These are phyloP conservation scores for Sporothrix euskadiensis DNA, from an alignment of 2,329 filamentous ascomycete species.

Conservation along the genomic window DNA sequence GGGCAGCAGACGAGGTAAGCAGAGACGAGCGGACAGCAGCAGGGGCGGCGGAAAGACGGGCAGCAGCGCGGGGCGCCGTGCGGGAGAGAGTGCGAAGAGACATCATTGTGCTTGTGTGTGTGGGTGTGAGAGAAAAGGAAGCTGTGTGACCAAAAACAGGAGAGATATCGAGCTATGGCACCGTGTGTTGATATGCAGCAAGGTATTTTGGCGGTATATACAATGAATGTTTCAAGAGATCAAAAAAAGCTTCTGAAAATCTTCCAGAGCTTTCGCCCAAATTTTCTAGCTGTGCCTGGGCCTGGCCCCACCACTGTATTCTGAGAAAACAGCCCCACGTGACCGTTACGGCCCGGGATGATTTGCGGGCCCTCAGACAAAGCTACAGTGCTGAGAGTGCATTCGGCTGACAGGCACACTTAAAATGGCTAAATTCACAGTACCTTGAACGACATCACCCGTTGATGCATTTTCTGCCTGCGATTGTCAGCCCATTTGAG, in stretches of 20 bases:
- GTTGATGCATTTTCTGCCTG: background rate
- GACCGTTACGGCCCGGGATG: background rate
- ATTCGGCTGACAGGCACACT: background rate
- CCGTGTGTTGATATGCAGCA: constrained; percentile 16
- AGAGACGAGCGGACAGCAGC: constrained; percentile 39
- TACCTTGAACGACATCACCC: background rate
- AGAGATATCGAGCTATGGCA: constrained; percentile 16
- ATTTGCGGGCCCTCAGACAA: background rate
- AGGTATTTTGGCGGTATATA: background rate
- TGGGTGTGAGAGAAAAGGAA: background rate
- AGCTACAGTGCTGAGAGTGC: background rate
- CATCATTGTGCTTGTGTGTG: constrained; percentile 57
- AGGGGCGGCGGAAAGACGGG: constrained; percentile 52
- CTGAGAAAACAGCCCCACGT: background rate
- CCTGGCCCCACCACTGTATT: constrained; percentile 15
- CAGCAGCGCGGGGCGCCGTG: constrained; percentile 64
- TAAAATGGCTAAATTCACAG: background rate
- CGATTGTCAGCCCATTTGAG: background rate
- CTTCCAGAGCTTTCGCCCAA: constrained; percentile 20
- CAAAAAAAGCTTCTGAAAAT: constrained; percentile 30
- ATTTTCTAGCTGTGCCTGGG: constrained; percentile 12
- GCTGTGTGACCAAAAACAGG: background rate
- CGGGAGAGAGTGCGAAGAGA: constrained; percentile 67
- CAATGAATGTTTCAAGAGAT: background rate
- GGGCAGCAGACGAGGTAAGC: background rate